These are phyloP conservation scores for Suhomyces yuchorum DNA, from an alignment of 1,139 yeast species.

Conservation along the genomic window DNA sequence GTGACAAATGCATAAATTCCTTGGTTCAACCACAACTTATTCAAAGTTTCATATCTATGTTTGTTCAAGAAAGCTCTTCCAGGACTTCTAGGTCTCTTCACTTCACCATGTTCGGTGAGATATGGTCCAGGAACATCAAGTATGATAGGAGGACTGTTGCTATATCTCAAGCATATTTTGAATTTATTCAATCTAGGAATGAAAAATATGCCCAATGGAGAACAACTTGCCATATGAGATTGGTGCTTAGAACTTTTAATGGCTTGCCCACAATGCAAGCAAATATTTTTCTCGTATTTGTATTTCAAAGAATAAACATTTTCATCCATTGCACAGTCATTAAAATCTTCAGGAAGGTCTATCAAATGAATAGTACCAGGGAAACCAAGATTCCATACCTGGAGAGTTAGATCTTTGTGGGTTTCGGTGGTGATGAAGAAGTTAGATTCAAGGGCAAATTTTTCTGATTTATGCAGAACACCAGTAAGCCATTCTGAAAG, in stretches of 20 bases:
- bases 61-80: conserved; percentile 58
- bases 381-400: conserved; percentile 30
- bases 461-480: conserved; percentile 9
- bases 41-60: conserved; percentile 56
- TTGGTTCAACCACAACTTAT: conserved; percentile 60
- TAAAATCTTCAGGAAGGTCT: conserved; percentile 40
- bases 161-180: conserved; percentile 32
- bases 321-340: conserved; percentile 31
- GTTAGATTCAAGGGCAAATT: conserved; percentile 26
- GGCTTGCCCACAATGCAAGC: conserved; percentile 36
- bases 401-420: conserved; percentile 31
- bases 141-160: conserved; percentile 30
- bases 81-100: conserved; percentile 54
- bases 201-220: conserved; percentile 44
- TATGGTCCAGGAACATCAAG: conserved; percentile 61
- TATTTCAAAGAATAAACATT: conserved; percentile 21
- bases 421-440: conserved; percentile 25
- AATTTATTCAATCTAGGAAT: conserved; percentile 43
- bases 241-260: conserved; percentile 19
- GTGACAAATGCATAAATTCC: conserved; percentile 45
- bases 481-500: conserved; percentile 21
- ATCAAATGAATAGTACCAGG: conserved; percentile 46
- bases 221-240: conserved; percentile 32
- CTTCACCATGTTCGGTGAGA: conserved; percentile 72
- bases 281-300: conserved; percentile 30